Percentiles rank a stretch among this genome's conserved stretches.
Conservation (phyloP, 208 protist genomes). For the Acanthamoeba royreba region DNA sequence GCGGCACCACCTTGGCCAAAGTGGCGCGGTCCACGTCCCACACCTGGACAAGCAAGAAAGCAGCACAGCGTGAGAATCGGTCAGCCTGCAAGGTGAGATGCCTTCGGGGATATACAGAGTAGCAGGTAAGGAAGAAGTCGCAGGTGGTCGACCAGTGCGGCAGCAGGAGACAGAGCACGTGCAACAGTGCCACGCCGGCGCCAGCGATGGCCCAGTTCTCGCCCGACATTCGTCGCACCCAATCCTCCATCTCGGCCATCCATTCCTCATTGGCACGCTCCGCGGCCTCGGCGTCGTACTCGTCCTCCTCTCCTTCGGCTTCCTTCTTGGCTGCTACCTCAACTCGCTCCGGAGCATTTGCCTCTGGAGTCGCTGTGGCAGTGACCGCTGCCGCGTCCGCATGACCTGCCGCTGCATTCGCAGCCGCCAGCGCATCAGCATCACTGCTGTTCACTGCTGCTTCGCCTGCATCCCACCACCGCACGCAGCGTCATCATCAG, state of each 20-base stretch:
- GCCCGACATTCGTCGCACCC: neutral
- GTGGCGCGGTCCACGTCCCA: neutral
- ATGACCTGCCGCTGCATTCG: no score
- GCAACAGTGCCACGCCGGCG: neutral
- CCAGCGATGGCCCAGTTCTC: neutral
- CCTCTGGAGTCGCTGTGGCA: no score
- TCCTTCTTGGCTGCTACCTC: neutral
- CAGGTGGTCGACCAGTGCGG: neutral
- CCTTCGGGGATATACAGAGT: neutral
- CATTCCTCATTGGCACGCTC: neutral
- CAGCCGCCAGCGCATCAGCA: no score
- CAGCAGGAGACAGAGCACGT: neutral
- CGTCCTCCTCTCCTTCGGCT: neutral
- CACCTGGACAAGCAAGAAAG: neutral
- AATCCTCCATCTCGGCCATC: neutral
- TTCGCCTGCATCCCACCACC: no score
- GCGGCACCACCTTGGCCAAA: neutral
- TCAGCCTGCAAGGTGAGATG: neutral
- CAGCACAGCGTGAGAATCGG: neutral
- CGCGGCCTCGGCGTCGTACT: neutral
- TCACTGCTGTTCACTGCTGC: no score
- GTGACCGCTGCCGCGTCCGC: no score
- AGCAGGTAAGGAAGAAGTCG: conserved; percentile 5
- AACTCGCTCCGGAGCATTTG: no score
- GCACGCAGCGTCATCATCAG: no score